phyloP scores from a whole-genome alignment of 768 basidiomycete genomes.

The Russula sp. region DNA sequence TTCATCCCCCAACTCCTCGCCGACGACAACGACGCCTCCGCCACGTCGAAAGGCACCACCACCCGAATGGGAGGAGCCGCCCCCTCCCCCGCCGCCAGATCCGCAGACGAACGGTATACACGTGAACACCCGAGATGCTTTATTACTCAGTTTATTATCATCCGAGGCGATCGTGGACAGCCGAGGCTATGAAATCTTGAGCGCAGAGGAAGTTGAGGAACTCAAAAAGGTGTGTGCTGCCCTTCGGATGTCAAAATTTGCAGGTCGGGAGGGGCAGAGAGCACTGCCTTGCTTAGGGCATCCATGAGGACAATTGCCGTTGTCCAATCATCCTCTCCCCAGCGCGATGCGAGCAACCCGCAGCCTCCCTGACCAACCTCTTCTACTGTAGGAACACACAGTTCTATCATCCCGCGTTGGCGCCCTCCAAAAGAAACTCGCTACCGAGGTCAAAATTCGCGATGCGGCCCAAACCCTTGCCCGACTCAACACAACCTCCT shows the following conservation, averaged over 20 bases:
- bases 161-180: slow-evolving; percentile 95
- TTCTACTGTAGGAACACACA: slow-evolving; percentile 59
- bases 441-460: slow-evolving; percentile 80
- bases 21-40: slow-evolving; percentile 1
- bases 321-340: background rate
- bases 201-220: slow-evolving; percentile 64
- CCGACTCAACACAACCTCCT: slow-evolving; percentile 48
- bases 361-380: slow-evolving; percentile 8
- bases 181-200: slow-evolving; percentile 70
- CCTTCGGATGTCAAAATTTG: background rate
- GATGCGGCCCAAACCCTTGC: slow-evolving; percentile 76
- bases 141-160: slow-evolving; percentile 83
- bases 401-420: slow-evolving; percentile 57
- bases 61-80: background rate
- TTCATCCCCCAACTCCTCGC: slow-evolving; percentile 27
- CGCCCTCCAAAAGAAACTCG: slow-evolving; percentile 67
- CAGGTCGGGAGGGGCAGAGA: background rate
- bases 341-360: background rate
- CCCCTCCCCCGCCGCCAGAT: background rate
- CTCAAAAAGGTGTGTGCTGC: slow-evolving; percentile 54
- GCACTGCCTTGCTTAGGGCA: background rate
- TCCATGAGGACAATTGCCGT: background rate
- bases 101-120: slow-evolving; percentile 3
- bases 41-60: slow-evolving; percentile 15
- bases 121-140: slow-evolving; percentile 69